These are phyloP conservation scores for Tremella fuciformis DNA, from an alignment of 768 basidiomycete genomes.

Conservation along the genomic window DNA sequence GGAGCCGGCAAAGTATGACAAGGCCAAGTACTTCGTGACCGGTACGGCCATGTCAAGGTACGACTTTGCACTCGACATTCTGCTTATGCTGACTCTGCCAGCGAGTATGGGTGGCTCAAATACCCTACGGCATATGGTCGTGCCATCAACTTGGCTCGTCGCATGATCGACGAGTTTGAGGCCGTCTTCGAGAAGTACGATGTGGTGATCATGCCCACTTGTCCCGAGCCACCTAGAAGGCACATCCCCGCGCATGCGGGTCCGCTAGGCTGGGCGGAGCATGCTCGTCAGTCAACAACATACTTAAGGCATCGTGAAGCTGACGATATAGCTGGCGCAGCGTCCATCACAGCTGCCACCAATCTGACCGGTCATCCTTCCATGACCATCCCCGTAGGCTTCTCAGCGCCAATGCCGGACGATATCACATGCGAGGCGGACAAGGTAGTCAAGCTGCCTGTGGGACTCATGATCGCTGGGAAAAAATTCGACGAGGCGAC, in stretches of 20 bases:
- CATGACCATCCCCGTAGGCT: constrained; percentile 55
- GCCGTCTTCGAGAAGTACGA: constrained; percentile 44
- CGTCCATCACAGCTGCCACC: constrained; percentile 39
- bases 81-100: constrained; percentile 24
- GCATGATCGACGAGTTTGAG: constrained; percentile 52
- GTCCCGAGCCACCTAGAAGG: constrained; percentile 51
- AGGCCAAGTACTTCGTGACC: constrained; percentile 37
- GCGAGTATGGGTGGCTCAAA: constrained; percentile 49
- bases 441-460: constrained; percentile 47
- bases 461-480: constrained; percentile 56
- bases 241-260: constrained; percentile 35
- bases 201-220: constrained; percentile 54
- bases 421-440: constrained; percentile 28
- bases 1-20: constrained; percentile 54
- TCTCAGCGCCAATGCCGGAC: constrained; percentile 52
- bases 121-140: constrained; percentile 51
- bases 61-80: neutral
- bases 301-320: neutral
- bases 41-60: constrained; percentile 27
- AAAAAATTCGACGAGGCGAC: constrained; percentile 36
- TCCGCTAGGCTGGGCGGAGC: constrained; percentile 36
- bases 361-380: constrained; percentile 54
- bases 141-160: constrained; percentile 54
- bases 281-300: constrained; percentile 22
- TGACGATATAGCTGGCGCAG: constrained; percentile 27